Evolutionary conservation across 1,284 basidiomycete species (phyloP).

Genomic region (Inonotus obliquus): DNA sequence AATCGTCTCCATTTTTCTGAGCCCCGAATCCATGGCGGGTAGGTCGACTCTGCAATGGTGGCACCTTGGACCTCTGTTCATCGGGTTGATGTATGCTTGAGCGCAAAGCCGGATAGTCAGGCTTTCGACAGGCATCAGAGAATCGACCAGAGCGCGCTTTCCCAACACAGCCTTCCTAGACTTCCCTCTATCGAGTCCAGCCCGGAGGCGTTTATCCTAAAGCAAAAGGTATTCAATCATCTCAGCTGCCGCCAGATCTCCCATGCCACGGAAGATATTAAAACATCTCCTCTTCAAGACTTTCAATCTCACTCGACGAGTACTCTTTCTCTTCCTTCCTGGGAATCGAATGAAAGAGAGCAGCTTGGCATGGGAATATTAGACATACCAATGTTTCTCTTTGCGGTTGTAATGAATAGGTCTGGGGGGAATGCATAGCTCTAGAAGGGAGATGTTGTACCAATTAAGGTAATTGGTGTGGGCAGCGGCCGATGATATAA

Average conservation of each 20-base stretch:
- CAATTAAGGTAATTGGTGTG: background rate
- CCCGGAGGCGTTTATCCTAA: background rate
- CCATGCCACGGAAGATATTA: background rate
- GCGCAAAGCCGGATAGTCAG: too few relatives aligned
- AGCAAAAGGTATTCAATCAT: background rate
- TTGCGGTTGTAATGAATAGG: background rate
- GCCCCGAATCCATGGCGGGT: background rate
- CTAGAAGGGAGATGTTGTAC: background rate
- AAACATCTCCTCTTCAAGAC: background rate
- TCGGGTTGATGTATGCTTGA: too few relatives aligned
- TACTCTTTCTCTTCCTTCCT: background rate
- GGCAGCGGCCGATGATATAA: background rate
- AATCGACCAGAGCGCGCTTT: background rate
- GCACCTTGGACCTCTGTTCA: too few relatives aligned
- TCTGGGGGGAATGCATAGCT: background rate
- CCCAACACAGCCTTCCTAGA: background rate
- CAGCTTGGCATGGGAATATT: background rate
- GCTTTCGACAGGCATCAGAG: too few relatives aligned
- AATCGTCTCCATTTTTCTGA: background rate
- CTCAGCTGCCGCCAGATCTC: background rate
- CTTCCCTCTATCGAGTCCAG: background rate
- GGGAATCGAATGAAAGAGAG: background rate
- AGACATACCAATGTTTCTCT: background rate
- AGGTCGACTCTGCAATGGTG: too few relatives aligned
- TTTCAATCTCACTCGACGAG: background rate